Evolutionary conservation across 2,329 filamentous ascomycete genomes (phyloP).

Genomic region (Paraconiothyrium sp.): DNA sequence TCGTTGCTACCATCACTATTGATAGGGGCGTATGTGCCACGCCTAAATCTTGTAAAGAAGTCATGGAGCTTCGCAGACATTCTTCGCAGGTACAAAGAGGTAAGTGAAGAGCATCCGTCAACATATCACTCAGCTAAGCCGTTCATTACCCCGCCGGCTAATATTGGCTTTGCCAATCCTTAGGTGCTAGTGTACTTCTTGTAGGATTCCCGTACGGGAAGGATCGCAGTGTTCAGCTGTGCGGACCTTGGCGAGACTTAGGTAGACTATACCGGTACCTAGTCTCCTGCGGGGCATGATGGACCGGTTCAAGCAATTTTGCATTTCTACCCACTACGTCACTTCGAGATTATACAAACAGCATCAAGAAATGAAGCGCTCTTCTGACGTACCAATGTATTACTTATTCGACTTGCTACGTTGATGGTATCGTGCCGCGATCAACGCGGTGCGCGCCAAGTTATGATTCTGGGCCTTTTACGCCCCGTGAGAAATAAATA

Average conservation of each 20-base stretch:
- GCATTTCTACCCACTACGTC: too few species aligned
- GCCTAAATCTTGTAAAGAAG: background rate
- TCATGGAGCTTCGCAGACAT: slow-evolving; percentile 1
- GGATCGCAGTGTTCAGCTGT: background rate
- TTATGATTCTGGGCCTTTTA: too few species aligned
- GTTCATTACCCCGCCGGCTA: background rate
- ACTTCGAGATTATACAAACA: too few species aligned
- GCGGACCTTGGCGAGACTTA: background rate
- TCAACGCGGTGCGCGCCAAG: too few species aligned
- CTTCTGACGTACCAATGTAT: too few species aligned
- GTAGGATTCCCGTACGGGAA: background rate
- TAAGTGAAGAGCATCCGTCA: background rate
- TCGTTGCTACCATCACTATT: background rate
- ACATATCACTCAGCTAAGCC: background rate
- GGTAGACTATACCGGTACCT: background rate
- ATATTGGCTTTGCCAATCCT: background rate
- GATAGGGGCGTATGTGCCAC: background rate
- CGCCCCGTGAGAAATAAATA: too few species aligned
- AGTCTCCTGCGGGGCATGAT: too few species aligned
- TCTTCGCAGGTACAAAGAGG: background rate
- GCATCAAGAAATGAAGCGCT: too few species aligned
- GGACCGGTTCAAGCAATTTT: too few species aligned
- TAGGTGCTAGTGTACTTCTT: background rate
- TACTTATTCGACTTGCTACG: too few species aligned
- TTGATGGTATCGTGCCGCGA: too few species aligned